Evolutionary conservation across 75 land plant species (phyloP), one percentile per base, ranked within the genome.

Genomic region (Isoetes taiwanensis): DNA sequence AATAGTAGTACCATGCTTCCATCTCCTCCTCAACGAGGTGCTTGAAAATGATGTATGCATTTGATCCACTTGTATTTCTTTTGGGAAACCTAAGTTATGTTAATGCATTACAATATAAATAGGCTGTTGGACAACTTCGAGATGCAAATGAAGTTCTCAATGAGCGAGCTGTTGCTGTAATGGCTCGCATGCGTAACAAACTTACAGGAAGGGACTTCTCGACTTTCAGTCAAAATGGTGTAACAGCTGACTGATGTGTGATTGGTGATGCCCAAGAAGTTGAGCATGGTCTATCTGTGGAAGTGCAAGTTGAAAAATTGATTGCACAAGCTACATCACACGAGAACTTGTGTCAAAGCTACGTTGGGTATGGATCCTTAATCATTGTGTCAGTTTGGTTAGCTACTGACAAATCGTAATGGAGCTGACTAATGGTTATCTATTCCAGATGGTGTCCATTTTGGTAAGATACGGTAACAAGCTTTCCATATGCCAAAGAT

Each of bases 321-420:
- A 94, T 94, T 43, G 37, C 54, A 30, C 99, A 94, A 61, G 99
- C 99, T 33, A 82, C 58, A 32, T 94, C 96, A 17, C 90, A 74
- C 67, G 99, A 94, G 64, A 94, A 94, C 59, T 69, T 94, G 66
- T 94, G 99, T 57, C 99, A 94, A 60, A 94, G 88, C 61, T 94
- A 89, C 66, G 86, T 94, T 28, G 99, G 99, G 99, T 94, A 85
- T 58, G 91, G n/a, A n/a, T n/a, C n/a, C n/a, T n/a, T n/a, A n/a
- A n/a, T n/a, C n/a, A n/a, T n/a, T n/a, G n/a, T n/a, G n/a, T n/a
- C n/a, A n/a, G n/a, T n/a, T n/a, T n/a, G n/a, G n/a, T n/a, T n/a
- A n/a, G n/a, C n/a, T n/a, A n/a, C n/a, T n/a, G n/a, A n/a, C n/a
- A n/a, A n/a, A n/a, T n/a, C n/a, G n/a, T n/a, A n/a, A n/a, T n/a